Base-by-base conservation (phyloP, 2,329 filamentous ascomycete genomes). In the Didymella pomorum region DNA sequence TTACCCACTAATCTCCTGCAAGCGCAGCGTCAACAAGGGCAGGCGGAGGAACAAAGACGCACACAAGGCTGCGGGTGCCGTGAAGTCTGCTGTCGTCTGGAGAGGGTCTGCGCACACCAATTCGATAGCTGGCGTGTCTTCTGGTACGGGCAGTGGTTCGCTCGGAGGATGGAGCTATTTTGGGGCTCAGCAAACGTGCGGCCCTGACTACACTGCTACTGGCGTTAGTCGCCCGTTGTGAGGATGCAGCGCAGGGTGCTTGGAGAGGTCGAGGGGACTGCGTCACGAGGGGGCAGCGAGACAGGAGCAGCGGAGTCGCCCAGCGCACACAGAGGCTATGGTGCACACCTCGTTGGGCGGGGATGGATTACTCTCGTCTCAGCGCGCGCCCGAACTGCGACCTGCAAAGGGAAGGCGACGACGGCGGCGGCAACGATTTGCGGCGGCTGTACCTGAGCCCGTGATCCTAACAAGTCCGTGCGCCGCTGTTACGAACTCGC, bases 181-280 rank as follows among this genome's bases (percentile, higher is more conserved):
- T 59, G 62, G 67, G 62, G 62, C 61, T 52, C 61, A 66, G 59
- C 56, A 58, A 55, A 62, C 64, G 60, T 64, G 62, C 49, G 63
- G 61, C 62, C 63, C 62, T 67, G 65, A 61, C 62, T 65, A 63
- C 61, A 55, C 66, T 63, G 59, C 62, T 62, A 62, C 61, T 52
- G 51, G 48, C 56, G 39, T 59, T 62, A 62, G 61, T 56, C 59
- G 62, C 56, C 63, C 62, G 67, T 67, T 65, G 55, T 55, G 55
- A 35, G 33, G 59, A 60, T 37, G 25, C 51, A 29, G 59, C 51
- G 48, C 52, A 51, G 48, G 60, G 46, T 52, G 43, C 56, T 26
- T 28, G 23, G 56, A 39, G 49, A 29, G 56, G 56, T 53, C 50
- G 56, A 53, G 56, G 53, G 37, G 48, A 41, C 49, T 57, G 58